Evolutionary conservation across 2,329 filamentous ascomycete genomes (phyloP).

Genomic region (Trichoderma simmonsii): DNA sequence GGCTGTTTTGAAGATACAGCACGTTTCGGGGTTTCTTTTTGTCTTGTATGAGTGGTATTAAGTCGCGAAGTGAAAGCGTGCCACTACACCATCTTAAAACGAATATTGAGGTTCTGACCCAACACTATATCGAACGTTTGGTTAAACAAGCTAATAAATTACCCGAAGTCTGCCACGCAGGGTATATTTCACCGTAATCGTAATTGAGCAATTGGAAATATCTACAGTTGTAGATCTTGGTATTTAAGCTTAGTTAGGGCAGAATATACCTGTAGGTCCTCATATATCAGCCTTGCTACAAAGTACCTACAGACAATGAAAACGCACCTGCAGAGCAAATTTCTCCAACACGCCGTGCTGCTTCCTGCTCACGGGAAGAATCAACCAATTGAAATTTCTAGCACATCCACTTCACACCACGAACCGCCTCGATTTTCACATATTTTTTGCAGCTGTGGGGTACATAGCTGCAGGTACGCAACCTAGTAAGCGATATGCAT

Average conservation of each 20-base stretch:
- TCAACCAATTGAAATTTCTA: not conserved
- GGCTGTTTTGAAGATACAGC: not conserved
- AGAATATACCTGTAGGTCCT: not conserved
- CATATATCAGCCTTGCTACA: not conserved
- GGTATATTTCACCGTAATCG: not conserved
- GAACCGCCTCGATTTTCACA: not conserved
- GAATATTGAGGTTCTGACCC: not conserved
- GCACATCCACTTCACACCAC: not conserved
- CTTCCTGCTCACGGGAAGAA: not conserved
- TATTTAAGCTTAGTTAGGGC: not conserved
- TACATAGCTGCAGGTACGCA: constrained; percentile 6
- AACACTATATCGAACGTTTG: not conserved
- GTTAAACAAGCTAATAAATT: not conserved
- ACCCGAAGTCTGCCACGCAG: not conserved
- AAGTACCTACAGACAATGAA: not conserved
- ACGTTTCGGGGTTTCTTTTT: not conserved
- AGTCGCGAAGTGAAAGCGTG: not conserved
- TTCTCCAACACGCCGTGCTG: not conserved
- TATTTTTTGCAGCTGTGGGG: constrained; percentile 3
- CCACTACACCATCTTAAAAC: not conserved
- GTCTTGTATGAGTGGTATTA: not conserved
- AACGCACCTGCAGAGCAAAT: not conserved
- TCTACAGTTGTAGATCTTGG: not conserved
- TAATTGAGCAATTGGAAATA: not conserved
- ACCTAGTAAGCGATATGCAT: constrained; percentile 11